Conservation (phyloP, 495 filamentous ascomycete species). For the Physcia stellaris region DNA sequence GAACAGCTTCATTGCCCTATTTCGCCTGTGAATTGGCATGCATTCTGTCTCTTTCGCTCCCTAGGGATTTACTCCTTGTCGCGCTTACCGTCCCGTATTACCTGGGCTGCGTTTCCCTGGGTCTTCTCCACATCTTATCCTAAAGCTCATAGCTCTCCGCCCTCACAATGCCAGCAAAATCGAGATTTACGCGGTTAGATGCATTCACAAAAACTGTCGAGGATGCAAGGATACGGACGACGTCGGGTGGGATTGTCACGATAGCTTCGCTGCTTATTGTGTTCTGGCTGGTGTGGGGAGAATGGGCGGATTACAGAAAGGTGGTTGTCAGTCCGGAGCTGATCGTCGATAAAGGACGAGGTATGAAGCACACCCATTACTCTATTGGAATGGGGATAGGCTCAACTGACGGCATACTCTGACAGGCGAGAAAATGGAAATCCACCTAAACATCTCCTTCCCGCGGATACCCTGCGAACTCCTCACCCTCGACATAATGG, state of each 20-base stretch:
- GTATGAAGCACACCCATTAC: constrained; percentile 30
- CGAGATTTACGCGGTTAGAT: constrained; percentile 88
- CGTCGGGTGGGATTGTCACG: constrained; percentile 88
- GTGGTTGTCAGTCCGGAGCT: constrained; percentile 82
- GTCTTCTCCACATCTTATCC: too few relatives aligned
- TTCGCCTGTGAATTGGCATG: too few relatives aligned
- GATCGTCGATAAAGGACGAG: constrained; percentile 91
- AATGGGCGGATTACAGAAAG: constrained; percentile 87
- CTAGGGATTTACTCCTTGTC: too few relatives aligned
- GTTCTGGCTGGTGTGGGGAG: constrained; percentile 78
- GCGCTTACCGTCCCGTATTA: too few relatives aligned
- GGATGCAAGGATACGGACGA: constrained; percentile 94
- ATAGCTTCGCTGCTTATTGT: constrained; percentile 79
- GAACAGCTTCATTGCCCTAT: too few relatives aligned
- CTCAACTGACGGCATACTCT: constrained; percentile 3
- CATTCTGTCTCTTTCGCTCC: too few relatives aligned
- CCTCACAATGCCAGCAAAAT: constrained; percentile 40
- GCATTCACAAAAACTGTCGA: constrained; percentile 99
- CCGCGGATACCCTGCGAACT: constrained; percentile 90
- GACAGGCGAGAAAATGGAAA: constrained; percentile 91
- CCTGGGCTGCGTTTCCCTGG: too few relatives aligned
- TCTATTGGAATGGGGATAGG: background rate
- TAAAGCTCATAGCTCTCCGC: too few relatives aligned
- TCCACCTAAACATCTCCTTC: constrained; percentile 95
- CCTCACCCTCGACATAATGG: constrained; percentile 95